Evolutionary conservation across 2,329 filamentous ascomycete species (phyloP).

Genomic region (Ceratocystis alfenasii): DNA sequence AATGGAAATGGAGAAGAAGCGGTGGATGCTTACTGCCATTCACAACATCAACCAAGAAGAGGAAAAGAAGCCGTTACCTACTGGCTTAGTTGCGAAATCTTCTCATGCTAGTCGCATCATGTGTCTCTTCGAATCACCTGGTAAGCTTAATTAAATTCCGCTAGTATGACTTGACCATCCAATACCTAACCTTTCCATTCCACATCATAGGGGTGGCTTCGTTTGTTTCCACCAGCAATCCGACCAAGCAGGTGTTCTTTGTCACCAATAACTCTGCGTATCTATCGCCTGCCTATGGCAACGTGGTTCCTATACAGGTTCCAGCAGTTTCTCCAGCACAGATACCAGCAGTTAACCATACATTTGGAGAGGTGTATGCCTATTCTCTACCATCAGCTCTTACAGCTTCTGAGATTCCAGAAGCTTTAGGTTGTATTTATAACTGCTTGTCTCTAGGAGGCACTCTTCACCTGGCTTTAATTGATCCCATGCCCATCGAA

Average conservation of each 20-base stretch:
- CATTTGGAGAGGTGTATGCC: conserved; percentile 41
- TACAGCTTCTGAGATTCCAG: conserved; percentile 44
- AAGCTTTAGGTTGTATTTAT: conserved; percentile 44
- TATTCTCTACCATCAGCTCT: conserved; percentile 46
- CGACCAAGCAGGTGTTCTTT: conserved; percentile 35
- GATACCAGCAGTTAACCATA: conserved; percentile 32
- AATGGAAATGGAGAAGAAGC: conserved; percentile 43
- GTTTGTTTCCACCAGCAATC: conserved; percentile 38
- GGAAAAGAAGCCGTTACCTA: neutral
- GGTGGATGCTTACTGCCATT: conserved; percentile 51
- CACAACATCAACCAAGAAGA: conserved; percentile 31
- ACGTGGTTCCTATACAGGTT: conserved; percentile 32
- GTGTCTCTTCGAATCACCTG: conserved; percentile 41
- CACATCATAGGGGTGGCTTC: conserved; percentile 35
- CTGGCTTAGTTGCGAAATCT: conserved; percentile 9
- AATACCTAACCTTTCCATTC: neutral
- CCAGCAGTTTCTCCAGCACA: conserved; percentile 31
- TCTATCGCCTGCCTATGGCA: conserved; percentile 28
- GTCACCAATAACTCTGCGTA: conserved; percentile 30
- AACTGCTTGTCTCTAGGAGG: conserved; percentile 45
- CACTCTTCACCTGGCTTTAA: conserved; percentile 45
- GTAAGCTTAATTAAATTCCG: conserved; percentile 28
- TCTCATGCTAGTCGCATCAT: conserved; percentile 28
- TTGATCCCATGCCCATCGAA: conserved; percentile 49
- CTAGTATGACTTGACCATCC: neutral